A percentile compares a stretch with the other conserved stretches of the same genome.
phyloP scores from a whole-genome alignment of 2,329 filamentous ascomycete genomes.

The Fusarium anthophilum region DNA sequence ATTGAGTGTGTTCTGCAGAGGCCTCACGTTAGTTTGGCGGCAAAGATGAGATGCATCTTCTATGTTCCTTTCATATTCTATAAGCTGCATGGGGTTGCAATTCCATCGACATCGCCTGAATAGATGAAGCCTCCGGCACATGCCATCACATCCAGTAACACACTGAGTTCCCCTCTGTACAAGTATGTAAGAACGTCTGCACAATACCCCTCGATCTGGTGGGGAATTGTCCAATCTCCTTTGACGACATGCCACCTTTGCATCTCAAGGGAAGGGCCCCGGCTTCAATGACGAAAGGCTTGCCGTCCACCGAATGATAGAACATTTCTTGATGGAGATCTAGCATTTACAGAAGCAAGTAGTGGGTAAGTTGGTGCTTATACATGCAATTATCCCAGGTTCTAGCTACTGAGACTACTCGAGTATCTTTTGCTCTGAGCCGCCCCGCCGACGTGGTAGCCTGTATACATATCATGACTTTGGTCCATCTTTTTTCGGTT shows the following conservation, averaged over 20 bases:
- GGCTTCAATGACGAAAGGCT: slow-evolving; percentile 23
- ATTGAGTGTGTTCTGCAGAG: slow-evolving; percentile 23
- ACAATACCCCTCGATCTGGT: slow-evolving; percentile 42
- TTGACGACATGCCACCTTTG: slow-evolving; percentile 40
- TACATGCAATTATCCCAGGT: slow-evolving; percentile 21
- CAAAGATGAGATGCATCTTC: slow-evolving; percentile 1
- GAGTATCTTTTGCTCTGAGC: slow-evolving; percentile 9
- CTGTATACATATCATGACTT: slow-evolving; percentile 34
- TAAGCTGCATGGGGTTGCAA: not conserved
- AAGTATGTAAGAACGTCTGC: slow-evolving; percentile 4
- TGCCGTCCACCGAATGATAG: slow-evolving; percentile 14
- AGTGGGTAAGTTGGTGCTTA: slow-evolving; percentile 29
- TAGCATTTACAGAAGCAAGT: slow-evolving; percentile 6
- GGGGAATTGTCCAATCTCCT: slow-evolving; percentile 42
- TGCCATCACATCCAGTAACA: not conserved
- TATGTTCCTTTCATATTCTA: not conserved
- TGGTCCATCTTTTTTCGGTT: slow-evolving; percentile 2
- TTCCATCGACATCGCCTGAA: slow-evolving; percentile 1
- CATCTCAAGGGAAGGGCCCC: slow-evolving; percentile 24
- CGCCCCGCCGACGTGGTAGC: slow-evolving; percentile 32
- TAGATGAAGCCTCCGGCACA: slow-evolving; percentile 10
- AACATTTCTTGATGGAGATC: slow-evolving; percentile 8
- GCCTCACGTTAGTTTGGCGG: not conserved
- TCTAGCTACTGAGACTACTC: not conserved
- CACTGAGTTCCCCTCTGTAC: slow-evolving; percentile 9